These are phyloP conservation scores for Closterium sp. DNA, from an alignment of 139 green algal species.

Conservation along the genomic window DNA sequence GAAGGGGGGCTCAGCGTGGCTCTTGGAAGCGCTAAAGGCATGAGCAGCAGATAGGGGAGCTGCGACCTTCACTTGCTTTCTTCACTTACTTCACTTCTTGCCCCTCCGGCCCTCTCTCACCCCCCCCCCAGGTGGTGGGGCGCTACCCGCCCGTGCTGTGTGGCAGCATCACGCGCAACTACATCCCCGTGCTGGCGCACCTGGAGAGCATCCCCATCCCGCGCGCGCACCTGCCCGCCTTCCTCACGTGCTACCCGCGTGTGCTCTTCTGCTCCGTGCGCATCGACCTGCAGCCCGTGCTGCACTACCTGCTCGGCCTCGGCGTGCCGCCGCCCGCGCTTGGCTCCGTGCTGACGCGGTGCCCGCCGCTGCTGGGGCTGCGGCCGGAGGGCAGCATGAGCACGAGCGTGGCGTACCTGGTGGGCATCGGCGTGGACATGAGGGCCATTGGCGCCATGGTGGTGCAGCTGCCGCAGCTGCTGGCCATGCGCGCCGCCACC, in stretches of 20 bases:
- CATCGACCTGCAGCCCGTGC: constrained; percentile 33
- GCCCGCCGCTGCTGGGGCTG: constrained; percentile 31
- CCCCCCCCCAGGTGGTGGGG: constrained; percentile 6
- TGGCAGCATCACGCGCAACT: constrained; percentile 41
- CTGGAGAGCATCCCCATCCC: constrained; percentile 31
- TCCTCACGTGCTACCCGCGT: constrained; percentile 25
- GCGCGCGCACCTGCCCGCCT: neutral
- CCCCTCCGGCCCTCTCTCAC: too few relatives aligned
- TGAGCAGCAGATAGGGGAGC: too few relatives aligned
- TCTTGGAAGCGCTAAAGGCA: too few relatives aligned
- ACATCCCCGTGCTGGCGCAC: constrained; percentile 36
- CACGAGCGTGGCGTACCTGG: constrained; percentile 34
- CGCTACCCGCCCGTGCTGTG: constrained; percentile 35
- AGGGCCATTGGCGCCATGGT: constrained; percentile 13
- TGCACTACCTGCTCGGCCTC: constrained; percentile 34
- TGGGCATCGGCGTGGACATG: constrained; percentile 21
- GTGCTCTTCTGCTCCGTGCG: constrained; percentile 38
- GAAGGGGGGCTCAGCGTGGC: neutral
- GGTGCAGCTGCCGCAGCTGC: constrained; percentile 11
- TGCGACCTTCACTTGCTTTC: too few relatives aligned
- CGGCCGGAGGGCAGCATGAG: constrained; percentile 39
- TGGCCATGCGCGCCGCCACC: constrained; percentile 28
- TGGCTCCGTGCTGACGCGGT: constrained; percentile 18
- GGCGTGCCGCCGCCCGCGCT: neutral
- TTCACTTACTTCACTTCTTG: neutral